Evolutionary conservation across 2,329 filamentous ascomycete genomes (phyloP).

Genomic region (Penicillium sp.): DNA sequence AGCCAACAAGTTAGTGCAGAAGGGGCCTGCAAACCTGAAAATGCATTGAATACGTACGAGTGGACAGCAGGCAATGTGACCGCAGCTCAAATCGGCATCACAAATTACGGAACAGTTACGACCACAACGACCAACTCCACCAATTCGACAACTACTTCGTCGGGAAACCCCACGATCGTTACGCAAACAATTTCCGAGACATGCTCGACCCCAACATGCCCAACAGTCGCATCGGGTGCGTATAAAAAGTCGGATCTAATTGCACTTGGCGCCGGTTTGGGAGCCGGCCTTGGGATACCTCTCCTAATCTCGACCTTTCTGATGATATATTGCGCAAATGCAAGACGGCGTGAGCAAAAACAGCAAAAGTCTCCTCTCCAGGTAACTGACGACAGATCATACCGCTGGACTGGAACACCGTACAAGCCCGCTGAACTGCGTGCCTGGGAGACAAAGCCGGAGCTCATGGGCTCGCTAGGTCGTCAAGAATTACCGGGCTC

Average conservation of each 20-base stretch:
- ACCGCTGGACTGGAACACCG: not conserved
- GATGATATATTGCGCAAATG: not conserved
- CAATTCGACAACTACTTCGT: not conserved
- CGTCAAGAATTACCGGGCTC: not conserved
- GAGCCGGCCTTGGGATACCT: not conserved
- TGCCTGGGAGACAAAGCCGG: not conserved
- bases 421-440: conserved; percentile 1
- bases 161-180: not conserved
- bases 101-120: not conserved
- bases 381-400: not conserved
- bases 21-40: not conserved
- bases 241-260: not conserved
- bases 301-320: not conserved
- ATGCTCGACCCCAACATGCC: not conserved
- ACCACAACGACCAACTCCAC: not conserved
- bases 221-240: not conserved
- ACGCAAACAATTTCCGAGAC: not conserved
- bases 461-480: not conserved
- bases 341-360: not conserved
- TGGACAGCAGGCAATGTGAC: not conserved
- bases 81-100: not conserved
- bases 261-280: not conserved
- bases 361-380: not conserved
- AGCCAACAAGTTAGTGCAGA: not conserved
- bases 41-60: not conserved